Evolutionary conservation across 345 rosid species (phyloP), one percentile per base, ranked within the genome.

Genomic region (Gossypium herbaceum): DNA sequence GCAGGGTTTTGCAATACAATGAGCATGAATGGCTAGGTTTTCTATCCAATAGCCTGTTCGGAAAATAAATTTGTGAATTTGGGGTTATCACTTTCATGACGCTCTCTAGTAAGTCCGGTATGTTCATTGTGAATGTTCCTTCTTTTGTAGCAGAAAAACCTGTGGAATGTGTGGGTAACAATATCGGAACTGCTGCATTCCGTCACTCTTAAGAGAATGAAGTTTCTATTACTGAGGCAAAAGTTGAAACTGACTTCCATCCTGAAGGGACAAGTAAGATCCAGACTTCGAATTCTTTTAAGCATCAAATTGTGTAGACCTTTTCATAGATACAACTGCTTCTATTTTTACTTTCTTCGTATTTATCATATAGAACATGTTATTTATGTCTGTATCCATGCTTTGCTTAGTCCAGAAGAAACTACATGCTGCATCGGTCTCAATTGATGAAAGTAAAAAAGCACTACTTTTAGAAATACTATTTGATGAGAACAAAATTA

Each of bases 81-180:
- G 52, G 44, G 45, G 19, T 50, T 68, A 24, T 16, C 57, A 68
- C 41, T 34, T 34, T 34, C 41, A 1, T 68, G 58, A 25, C 27
- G 72, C 3, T 50, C 72, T 24, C 45, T 9, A 34, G 29, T 52
- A 52, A 52, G 27, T 51, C 9, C 7, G 15, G 44, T 47, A 44
- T 25, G 8, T 58, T 75, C 51, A 39, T 69, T 54, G 75, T 69
- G 12, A 66, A 51, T 71, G 62, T 60, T 55, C 45, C 48, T 34
- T 51, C 54, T 60, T 74, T 64, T 82, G 48, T 79, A 72, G 77
- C 92, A 94, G 97, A 92, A 84, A 86, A 78, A 70, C 80, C 72
- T 94, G 63, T 92, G 95, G 94, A 89, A 88, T 81, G 91, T 91
- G 57, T 91, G 97, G 97, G 84, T 90, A 79, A 85, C 88, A 65